Evolutionary conservation across 495 filamentous ascomycete species (phyloP), one percentile per base, ranked within the genome.

Genomic region (Thozetella sp.): DNA sequence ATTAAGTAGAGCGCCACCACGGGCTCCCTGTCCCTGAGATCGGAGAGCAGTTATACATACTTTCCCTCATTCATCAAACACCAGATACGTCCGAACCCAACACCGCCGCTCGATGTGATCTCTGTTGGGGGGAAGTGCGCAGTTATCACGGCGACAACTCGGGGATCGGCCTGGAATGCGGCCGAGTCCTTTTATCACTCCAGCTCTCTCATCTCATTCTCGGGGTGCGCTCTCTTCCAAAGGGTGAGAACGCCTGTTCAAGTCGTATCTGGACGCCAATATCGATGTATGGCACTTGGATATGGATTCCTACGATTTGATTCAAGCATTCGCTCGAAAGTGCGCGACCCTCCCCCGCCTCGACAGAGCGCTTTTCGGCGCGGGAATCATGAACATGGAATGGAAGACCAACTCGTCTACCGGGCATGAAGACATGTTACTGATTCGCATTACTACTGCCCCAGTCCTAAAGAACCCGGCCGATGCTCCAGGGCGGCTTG

Each of bases 131-230:
- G 65, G 24, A 68, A 82, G 57, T 76, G 72, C 0, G 72, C 76
- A 20, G 76, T 85, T 26, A 62, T 86, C 19, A 84, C 80, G 83
- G 83, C 17, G 58, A 71, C 57, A 85, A 83, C 61, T 68, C 68
- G 1, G 83, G 83, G 2, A 66, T 85, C 1, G 83, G 83, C 10
- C 60, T 78, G 0, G 78, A 80, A 60, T 72, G 75, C 15, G 73
- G 76, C 1, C 69, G 68, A 2, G 75, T 82, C 45, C 67, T 84
- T 24, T 72, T 81, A 1, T 61, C 62, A 3, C 72, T 79, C 4
- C 69, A 70, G 0, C 76, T 82, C 2, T 63, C 67, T 0, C 68
- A 67, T 51, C 71, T 85, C 13, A 82, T 86, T 56, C 68, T 86
- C 0, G 83, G 68, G n/a, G 80, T 83, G 1, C 80, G 83, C 9